Conservation (phyloP, 208 protist species). For the Trypanosoma melophagium region DNA sequence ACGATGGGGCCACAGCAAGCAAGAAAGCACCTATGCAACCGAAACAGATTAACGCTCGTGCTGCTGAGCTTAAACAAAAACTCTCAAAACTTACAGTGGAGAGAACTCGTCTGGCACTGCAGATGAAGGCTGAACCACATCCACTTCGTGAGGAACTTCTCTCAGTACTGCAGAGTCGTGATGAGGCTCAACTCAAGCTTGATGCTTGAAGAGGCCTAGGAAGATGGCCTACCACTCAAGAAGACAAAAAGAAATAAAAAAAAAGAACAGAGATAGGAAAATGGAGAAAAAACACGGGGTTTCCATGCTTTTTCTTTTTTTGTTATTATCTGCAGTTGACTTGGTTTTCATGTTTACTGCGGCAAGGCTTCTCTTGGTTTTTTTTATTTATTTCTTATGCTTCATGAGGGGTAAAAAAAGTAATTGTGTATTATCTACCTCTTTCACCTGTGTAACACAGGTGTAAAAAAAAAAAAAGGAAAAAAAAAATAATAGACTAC, state of each 20-base stretch:
- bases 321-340: not conserved
- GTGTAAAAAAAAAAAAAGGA: constrained; percentile 1
- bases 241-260: constrained; percentile 12
- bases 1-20: not conserved
- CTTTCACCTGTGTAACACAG: too few relatives aligned
- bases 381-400: too few relatives aligned
- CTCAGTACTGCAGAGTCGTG: constrained; percentile 49
- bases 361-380: too few relatives aligned
- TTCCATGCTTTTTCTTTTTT: not conserved
- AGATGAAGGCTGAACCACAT: constrained; percentile 75
- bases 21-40: constrained; percentile 14
- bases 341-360: too few relatives aligned
- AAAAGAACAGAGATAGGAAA: constrained; percentile 10
- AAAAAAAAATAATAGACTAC: too few relatives aligned
- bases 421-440: too few relatives aligned
- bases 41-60: constrained; percentile 49
- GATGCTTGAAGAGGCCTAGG: constrained; percentile 12
- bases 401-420: too few relatives aligned
- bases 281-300: not conserved
- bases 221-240: not conserved
- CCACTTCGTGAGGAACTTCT: constrained; percentile 56
- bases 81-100: constrained; percentile 76
- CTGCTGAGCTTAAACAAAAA: constrained; percentile 80
- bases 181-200: constrained; percentile 40
- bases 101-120: constrained; percentile 64